Base-by-base conservation (phyloP, 164 flowering plant genomes). In the Taxillus chinensis region DNA sequence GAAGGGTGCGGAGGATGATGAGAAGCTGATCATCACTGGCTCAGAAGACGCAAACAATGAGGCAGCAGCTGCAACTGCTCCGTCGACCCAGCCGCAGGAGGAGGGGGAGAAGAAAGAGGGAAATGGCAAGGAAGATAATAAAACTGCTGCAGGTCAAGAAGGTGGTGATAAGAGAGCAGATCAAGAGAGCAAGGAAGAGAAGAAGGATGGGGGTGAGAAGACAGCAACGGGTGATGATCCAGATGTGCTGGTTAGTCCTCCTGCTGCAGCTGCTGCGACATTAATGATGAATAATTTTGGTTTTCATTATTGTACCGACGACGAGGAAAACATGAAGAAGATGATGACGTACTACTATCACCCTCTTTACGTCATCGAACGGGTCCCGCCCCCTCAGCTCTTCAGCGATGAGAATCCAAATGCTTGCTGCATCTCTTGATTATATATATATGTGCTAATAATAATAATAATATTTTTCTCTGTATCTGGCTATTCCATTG, bases 331-430 rank as follows among this genome's bases (percentile, higher is more conserved):
- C 7, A 77, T 80, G 81, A 83, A 79, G 70, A 86, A 67, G 69
- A 82, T 86, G 88, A 61, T 76, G 39, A 61, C 74, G 57, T 74
- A 69, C 39, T 57, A 79, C 49, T 75, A 82, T 69, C 82, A 74
- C 59, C 95, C 96, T 0, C 65, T 80, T 6, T 92, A 92, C 60
- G 76, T 86, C 52, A 80, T 87, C n/a, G 96, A 92, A 65, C 65
- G 75, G 62, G 65, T 86, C 64, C 95, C 96, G 16, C 77, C 96
- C 13, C 95, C 98, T 10, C 96, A 89, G 78, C 77, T 89, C 41
- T 92, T 92, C 71, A 89, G 96, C 15, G 98, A 92, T 61, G 98
- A 92, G 74, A 92, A 92, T 70, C 98, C 98, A 4, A 89, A 92
- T 68, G 96, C 98, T 0, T 92, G 98, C 62, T 74, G 80, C 81